Base-by-base conservation (phyloP, 2,329 filamentous ascomycete species). In the Claviceps quebecensis region DNA sequence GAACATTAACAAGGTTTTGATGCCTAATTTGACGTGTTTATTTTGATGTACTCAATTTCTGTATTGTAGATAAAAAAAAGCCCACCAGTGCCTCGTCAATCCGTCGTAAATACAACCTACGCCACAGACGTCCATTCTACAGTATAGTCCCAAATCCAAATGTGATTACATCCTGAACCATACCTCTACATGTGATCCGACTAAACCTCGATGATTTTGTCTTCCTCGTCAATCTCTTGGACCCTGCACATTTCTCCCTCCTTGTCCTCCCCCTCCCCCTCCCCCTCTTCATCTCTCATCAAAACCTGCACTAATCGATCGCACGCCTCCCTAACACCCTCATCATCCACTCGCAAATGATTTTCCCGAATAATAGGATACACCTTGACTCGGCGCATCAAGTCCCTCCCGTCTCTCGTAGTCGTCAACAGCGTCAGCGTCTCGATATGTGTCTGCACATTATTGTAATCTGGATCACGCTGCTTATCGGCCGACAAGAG, bases 341-440 rank as follows among this genome's bases (percentile, higher is more conserved):
- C 88, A 61, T 95, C 75, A 22, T 89, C 75, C 4, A 89, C 81
- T 22, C 82, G 78, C 55, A 84, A 61, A 72, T 98, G 93, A 36
- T 86, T 84, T 67, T 97, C 93, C 49, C 93, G 76, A 19, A 97
- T 73, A 46, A 97, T 82, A 0, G 90, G 87, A 65, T 98, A 98
- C 1, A 95, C 86, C 59, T 88, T 87, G 45, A 91, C 73, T 17
- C 76, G 71, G 17, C 89, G 77, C 74, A 97, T 72, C 51, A 78
- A 69, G 6, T 94, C 85, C 54, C 91, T 77, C 1, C 84, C 87
- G 58, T 83, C 74, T 6, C 80, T 75, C 7, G 87, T 91, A 5
- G 86, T 90, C 0, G 87, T 90, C 53, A 98, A 68, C 17, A 98
- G 70, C 52, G 90, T 76, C 51, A 98, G 66, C 1, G 89, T 95